A percentile compares a stretch with the other conserved stretches of the same genome.
These are phyloP conservation scores for Paraphaeosphaeria sporulosa DNA, from an alignment of 2,329 filamentous ascomycete species.

Conservation along the genomic window DNA sequence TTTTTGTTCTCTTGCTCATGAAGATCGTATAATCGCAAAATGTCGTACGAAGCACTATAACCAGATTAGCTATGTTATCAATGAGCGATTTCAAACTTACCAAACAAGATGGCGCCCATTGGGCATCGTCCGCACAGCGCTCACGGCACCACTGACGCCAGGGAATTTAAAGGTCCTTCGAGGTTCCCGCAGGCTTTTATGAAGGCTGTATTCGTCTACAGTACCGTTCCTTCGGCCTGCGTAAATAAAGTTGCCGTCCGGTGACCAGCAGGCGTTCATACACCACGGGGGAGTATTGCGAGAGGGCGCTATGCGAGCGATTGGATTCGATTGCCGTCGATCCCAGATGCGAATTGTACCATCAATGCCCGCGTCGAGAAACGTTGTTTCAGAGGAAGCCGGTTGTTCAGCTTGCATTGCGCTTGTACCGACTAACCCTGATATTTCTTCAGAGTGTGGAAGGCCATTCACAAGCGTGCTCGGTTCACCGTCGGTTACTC, in stretches of 20 bases:
- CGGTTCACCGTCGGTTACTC: constrained; percentile 26
- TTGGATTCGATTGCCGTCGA: constrained; percentile 74
- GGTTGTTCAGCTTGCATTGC: constrained; percentile 49
- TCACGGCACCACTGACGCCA: constrained; percentile 86
- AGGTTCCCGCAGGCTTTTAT: constrained; percentile 77
- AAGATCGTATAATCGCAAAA: constrained; percentile 90
- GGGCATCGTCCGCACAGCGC: constrained; percentile 85
- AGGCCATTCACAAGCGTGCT: constrained; percentile 55
- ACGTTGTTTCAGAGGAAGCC: constrained; percentile 75
- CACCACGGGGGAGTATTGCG: constrained; percentile 91
- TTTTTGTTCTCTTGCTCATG: constrained; percentile 70
- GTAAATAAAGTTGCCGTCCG: constrained; percentile 94
- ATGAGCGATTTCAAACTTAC: constrained; percentile 52
- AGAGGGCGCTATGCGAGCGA: constrained; percentile 79
- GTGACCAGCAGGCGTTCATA: constrained; percentile 96
- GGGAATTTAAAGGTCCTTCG: constrained; percentile 87
- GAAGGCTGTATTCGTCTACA: constrained; percentile 91
- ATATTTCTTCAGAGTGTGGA: constrained; percentile 59
- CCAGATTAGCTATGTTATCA: neutral
- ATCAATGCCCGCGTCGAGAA: constrained; percentile 87
- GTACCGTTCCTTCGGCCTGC: constrained; percentile 89
- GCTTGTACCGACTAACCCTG: constrained; percentile 24
- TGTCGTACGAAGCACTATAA: constrained; percentile 84
- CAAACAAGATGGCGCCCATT: constrained; percentile 93
- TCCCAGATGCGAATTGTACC: constrained; percentile 95